Percentiles rank a stretch among this genome's conserved stretches.
phyloP scores from a whole-genome alignment of 148 eudicot genomes.

The Cornus florida region DNA sequence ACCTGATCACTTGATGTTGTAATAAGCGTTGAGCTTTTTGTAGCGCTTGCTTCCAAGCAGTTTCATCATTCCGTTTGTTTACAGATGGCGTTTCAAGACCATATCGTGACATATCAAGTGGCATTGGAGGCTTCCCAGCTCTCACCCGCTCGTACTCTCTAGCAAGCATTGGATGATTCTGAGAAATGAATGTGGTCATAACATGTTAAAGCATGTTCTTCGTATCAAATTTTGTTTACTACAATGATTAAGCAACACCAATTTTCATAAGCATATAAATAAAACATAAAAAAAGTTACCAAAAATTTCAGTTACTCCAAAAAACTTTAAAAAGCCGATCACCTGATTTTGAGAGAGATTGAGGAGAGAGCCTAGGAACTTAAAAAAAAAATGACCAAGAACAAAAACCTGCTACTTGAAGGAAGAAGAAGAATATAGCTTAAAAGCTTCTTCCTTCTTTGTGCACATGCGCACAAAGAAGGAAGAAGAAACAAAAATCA shows the following conservation, averaged over 20 bases:
- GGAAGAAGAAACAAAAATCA: background rate
- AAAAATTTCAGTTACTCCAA: background rate
- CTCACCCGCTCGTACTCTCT: constrained; percentile 92
- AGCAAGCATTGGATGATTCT: constrained; percentile 98
- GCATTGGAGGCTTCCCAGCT: constrained; percentile 84
- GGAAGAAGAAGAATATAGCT: too few relatives aligned
- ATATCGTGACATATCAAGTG: constrained; percentile 83
- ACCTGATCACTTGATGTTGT: constrained; percentile 95
- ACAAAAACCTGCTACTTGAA: background rate
- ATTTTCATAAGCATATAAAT: background rate
- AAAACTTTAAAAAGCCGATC: constrained; percentile 7
- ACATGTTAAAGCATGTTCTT: constrained; percentile 1
- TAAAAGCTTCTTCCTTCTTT: too few relatives aligned
- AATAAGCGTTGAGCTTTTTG: constrained; percentile 85
- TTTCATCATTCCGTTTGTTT: constrained; percentile 83
- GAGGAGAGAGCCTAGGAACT: background rate
- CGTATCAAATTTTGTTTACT: background rate
- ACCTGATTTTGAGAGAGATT: too few relatives aligned
- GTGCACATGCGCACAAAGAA: background rate
- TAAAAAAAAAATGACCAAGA: background rate
- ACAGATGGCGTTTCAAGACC: constrained; percentile 70
- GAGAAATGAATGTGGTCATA: constrained; percentile 17
- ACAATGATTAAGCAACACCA: background rate
- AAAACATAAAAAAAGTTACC: background rate
- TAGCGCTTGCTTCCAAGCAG: constrained; percentile 86